A percentile compares a stretch with the other conserved stretches of the same genome.
Conservation (phyloP, 139 green algal species). For the Chlamydomonas sphaeroides region DNA sequence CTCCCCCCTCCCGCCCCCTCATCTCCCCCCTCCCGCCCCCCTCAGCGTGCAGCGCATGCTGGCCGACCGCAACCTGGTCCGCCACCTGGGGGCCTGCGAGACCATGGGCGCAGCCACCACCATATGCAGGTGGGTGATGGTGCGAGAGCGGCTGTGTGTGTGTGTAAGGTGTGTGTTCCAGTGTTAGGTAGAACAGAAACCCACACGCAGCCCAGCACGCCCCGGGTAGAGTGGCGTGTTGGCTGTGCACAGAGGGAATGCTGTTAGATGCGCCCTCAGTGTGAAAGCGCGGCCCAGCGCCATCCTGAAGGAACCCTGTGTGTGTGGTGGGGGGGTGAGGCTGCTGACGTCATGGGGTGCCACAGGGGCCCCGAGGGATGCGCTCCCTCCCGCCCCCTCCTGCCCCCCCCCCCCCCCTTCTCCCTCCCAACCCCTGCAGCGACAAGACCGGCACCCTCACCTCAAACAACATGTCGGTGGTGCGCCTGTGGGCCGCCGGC, state of each 20-base stretch:
- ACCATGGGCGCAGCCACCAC: constrained; percentile 91
- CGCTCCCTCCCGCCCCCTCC: background rate
- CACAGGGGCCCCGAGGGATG: no score
- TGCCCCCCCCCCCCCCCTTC: background rate
- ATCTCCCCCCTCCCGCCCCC: no score
- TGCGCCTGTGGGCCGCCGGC: constrained; percentile 44
- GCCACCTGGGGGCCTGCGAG: constrained; percentile 86
- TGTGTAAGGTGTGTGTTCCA: no score
- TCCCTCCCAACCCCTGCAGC: constrained; percentile 17
- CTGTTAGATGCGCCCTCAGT: no score
- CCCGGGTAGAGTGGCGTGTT: no score
- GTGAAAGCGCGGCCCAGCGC: no score
- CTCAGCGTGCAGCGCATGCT: constrained; percentile 73
- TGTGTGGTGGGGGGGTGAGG: background rate
- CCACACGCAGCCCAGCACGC: no score
- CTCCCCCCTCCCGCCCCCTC: background rate
- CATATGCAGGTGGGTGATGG: constrained; percentile 76
- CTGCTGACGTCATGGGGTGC: no score
- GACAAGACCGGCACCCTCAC: constrained; percentile 95
- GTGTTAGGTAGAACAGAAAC: no score
- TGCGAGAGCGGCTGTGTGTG: no score
- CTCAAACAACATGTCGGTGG: constrained; percentile 83
- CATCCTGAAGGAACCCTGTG: background rate
- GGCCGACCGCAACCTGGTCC: constrained; percentile 68
- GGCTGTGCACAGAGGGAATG: no score